Evolutionary conservation across 768 basidiomycete genomes (phyloP).

Genomic region (Gelatoporia subvermispora): DNA sequence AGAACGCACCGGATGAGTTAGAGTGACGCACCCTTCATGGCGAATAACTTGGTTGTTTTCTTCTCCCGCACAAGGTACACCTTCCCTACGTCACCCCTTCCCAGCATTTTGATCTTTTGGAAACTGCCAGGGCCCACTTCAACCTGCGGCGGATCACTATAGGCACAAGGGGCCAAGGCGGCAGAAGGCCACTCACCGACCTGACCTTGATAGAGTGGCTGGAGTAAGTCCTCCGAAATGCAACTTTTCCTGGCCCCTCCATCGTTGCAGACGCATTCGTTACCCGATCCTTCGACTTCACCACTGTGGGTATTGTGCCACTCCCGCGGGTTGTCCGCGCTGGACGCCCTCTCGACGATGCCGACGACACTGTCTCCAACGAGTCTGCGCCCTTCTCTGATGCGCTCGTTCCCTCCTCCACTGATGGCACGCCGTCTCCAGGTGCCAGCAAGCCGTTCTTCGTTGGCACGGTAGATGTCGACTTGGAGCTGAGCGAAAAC

Average conservation of each 20-base stretch:
- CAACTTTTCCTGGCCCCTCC: slow-evolving; percentile 54
- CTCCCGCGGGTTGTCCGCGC: slow-evolving; percentile 31
- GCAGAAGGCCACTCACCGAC: slow-evolving; percentile 48
- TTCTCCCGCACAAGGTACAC: slow-evolving; percentile 98
- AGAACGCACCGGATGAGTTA: slow-evolving; percentile 27
- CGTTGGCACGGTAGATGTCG: slow-evolving; percentile 45
- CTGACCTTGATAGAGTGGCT: slow-evolving; percentile 96
- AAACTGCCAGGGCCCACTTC: slow-evolving; percentile 95
- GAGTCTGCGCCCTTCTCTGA: slow-evolving; percentile 64
- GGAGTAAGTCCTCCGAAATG: slow-evolving; percentile 93
- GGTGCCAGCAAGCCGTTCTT: slow-evolving; percentile 80
- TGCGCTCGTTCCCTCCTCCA: slow-evolving; percentile 35
- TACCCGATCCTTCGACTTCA: slow-evolving; percentile 40
- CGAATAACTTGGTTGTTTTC: slow-evolving; percentile 92
- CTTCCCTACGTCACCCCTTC: slow-evolving; percentile 97
- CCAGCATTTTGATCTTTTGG: slow-evolving; percentile 95
- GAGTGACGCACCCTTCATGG: slow-evolving; percentile 88
- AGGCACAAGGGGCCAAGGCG: background rate
- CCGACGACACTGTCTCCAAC: slow-evolving; percentile 73
- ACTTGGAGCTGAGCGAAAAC: slow-evolving; percentile 59
- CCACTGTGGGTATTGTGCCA: slow-evolving; percentile 28
- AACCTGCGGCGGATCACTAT: slow-evolving; percentile 43
- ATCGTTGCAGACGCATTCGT: slow-evolving; percentile 34
- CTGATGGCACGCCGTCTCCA: slow-evolving; percentile 46
- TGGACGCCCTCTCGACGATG: slow-evolving; percentile 58